Conservation (phyloP, 805 yeast genomes). For the Hagleromyces aurorensis region DNA sequence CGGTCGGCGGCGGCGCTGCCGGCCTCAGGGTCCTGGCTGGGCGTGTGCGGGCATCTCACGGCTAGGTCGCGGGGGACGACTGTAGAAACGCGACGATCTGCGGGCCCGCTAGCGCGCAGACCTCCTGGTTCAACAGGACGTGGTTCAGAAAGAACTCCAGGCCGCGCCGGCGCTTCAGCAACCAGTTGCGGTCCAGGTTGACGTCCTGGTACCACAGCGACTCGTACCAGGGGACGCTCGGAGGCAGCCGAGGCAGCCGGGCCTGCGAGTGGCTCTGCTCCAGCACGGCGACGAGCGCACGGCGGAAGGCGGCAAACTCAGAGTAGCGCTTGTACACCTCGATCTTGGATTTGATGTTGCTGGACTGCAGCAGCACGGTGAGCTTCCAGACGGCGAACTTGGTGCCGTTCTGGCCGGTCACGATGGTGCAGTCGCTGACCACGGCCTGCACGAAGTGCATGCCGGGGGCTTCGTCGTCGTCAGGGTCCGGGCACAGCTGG, state of each 20-base stretch:
- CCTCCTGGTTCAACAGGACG: slow-evolving; percentile 39
- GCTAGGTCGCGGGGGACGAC: not conserved
- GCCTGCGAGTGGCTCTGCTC: too few relatives aligned
- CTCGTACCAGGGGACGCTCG: slow-evolving; percentile 36
- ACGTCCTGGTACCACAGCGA: slow-evolving; percentile 23
- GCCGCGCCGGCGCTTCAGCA: slow-evolving; percentile 47
- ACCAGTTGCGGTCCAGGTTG: slow-evolving; percentile 38
- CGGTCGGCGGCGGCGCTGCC: too few relatives aligned
- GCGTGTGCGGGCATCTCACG: not conserved
- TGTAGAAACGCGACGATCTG: slow-evolving; percentile 37
- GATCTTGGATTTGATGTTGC: slow-evolving; percentile 24
- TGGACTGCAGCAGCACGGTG: slow-evolving; percentile 14
- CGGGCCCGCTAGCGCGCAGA: slow-evolving; percentile 34
- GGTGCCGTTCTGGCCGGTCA: slow-evolving; percentile 20
- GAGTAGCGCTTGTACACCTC: slow-evolving; percentile 52
- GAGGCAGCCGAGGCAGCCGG: slow-evolving; percentile 49
- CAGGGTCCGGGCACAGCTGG: slow-evolving; percentile 5
- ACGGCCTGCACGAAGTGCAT: slow-evolving; percentile 12
- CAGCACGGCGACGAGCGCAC: slow-evolving; percentile 50
- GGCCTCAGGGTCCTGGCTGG: too few relatives aligned
- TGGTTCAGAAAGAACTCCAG: slow-evolving; percentile 53
- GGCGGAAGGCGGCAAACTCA: slow-evolving; percentile 50
- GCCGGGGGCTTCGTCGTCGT: slow-evolving; percentile 6
- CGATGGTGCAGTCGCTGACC: slow-evolving; percentile 25
- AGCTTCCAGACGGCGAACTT: slow-evolving; percentile 28